These are phyloP conservation scores for Mycena haematopus DNA, from an alignment of 768 basidiomycete genomes.

Conservation along the genomic window DNA sequence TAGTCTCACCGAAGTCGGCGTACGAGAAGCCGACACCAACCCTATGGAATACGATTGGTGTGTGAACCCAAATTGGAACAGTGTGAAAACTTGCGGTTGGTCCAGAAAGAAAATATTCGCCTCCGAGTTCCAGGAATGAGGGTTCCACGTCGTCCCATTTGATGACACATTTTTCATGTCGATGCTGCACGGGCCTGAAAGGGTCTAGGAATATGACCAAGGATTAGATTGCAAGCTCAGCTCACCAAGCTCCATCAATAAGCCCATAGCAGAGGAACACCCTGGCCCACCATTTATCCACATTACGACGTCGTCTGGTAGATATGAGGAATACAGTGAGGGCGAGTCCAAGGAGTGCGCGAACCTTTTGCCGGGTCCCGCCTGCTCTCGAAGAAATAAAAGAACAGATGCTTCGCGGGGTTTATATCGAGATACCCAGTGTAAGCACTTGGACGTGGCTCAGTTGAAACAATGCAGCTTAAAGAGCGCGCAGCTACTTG, in stretches of 20 bases:
- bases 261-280: constrained; percentile 59
- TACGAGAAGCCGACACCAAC: constrained; percentile 78
- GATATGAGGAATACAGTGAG: not conserved
- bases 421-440: constrained; percentile 38
- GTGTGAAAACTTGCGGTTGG: constrained; percentile 52
- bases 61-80: not conserved
- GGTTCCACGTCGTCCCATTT: constrained; percentile 70
- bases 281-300: constrained; percentile 76
- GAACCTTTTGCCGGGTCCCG: constrained; percentile 59
- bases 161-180: constrained; percentile 60
- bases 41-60: constrained; percentile 36
- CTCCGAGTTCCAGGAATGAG: constrained; percentile 68
- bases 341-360: constrained; percentile 27
- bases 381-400: constrained; percentile 80
- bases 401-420: constrained; percentile 67
- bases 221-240: constrained; percentile 44
- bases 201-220: not conserved
- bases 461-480: not conserved
- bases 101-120: constrained; percentile 77
- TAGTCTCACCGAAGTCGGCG: constrained; percentile 69
- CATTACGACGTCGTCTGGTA: constrained; percentile 67
- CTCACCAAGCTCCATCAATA: constrained; percentile 76
- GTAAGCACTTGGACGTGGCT: constrained; percentile 39
- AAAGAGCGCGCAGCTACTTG: constrained; percentile 43
- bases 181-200: constrained; percentile 50